Conservation (phyloP, 495 filamentous ascomycete species). For the Podospora appendiculata region DNA sequence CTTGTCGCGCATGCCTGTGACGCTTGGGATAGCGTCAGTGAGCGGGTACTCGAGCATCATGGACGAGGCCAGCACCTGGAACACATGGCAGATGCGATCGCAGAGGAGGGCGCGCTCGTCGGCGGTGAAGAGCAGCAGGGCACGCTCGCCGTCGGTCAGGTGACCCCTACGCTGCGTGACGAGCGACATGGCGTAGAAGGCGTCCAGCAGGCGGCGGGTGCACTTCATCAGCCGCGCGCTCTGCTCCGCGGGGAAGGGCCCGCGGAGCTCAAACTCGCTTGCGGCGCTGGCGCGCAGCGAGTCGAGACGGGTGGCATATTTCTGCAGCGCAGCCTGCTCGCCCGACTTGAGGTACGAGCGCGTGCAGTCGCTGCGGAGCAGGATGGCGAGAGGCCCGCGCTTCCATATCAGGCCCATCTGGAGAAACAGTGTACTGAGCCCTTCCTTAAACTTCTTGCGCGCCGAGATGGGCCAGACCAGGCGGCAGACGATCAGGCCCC, state of each 20-base stretch:
- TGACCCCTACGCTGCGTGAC: slow-evolving; percentile 75
- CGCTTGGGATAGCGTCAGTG: slow-evolving; percentile 77
- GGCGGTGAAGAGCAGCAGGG: slow-evolving; percentile 69
- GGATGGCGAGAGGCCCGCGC: slow-evolving; percentile 75
- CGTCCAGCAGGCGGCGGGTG: slow-evolving; percentile 77
- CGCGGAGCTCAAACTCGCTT: slow-evolving; percentile 76
- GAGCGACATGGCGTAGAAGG: slow-evolving; percentile 92
- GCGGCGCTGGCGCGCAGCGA: slow-evolving; percentile 62
- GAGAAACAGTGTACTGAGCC: slow-evolving; percentile 78
- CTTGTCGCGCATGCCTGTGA: slow-evolving; percentile 70
- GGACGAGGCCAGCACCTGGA: slow-evolving; percentile 86
- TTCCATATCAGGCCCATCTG: slow-evolving; percentile 96
- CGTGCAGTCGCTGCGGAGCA: slow-evolving; percentile 46
- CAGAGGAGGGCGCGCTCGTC: slow-evolving; percentile 74
- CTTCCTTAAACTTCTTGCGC: slow-evolving; percentile 75
- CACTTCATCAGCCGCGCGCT: slow-evolving; percentile 68
- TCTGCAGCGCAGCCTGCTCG: slow-evolving; percentile 63
- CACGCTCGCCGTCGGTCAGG: slow-evolving; percentile 70
- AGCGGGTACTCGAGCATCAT: slow-evolving; percentile 91
- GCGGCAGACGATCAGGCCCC: slow-evolving; percentile 86
- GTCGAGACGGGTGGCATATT: slow-evolving; percentile 59
- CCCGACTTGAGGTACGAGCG: slow-evolving; percentile 71
- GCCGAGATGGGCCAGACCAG: slow-evolving; percentile 91
- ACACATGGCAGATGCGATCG: slow-evolving; percentile 82
- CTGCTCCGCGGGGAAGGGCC: slow-evolving; percentile 66